These are phyloP conservation scores for Auricularia auricula-judae DNA, from an alignment of 768 basidiomycete species.

Conservation along the genomic window DNA sequence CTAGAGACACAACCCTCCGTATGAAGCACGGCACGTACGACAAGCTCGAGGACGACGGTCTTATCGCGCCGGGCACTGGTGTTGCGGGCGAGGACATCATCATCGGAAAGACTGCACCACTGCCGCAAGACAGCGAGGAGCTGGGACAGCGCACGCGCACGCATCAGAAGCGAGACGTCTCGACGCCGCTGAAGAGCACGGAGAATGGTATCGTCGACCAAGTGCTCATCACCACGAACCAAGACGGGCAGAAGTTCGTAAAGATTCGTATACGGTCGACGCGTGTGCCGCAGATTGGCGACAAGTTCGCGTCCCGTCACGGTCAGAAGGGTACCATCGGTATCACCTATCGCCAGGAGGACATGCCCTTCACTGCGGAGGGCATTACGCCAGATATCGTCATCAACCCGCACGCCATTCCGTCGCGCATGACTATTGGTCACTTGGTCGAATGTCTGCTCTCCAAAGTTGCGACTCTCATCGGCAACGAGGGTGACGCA, in stretches of 20 bases:
- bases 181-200: slow-evolving; percentile 94
- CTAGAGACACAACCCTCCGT: slow-evolving; percentile 81
- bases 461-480: slow-evolving; percentile 91
- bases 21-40: slow-evolving; percentile 99
- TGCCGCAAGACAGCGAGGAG: slow-evolving; percentile 94
- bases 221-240: slow-evolving; percentile 91
- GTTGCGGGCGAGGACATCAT: slow-evolving; percentile 97
- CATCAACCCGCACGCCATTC: slow-evolving; percentile 99
- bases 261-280: slow-evolving; percentile 95
- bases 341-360: slow-evolving; percentile 98
- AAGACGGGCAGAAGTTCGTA: slow-evolving; percentile 94
- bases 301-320: slow-evolving; percentile 98
- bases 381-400: slow-evolving; percentile 95
- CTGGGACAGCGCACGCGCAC: slow-evolving; percentile 90
- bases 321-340: slow-evolving; percentile 99
- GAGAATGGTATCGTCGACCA: slow-evolving; percentile 98
- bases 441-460: slow-evolving; percentile 98
- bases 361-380: slow-evolving; percentile 98
- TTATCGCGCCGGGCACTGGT: slow-evolving; percentile 91
- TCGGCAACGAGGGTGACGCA: slow-evolving; percentile 95
- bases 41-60: slow-evolving; percentile 92
- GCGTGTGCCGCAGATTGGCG: slow-evolving; percentile 94
- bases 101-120: slow-evolving; percentile 96
- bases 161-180: slow-evolving; percentile 91
- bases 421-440: slow-evolving; percentile 99